phyloP scores from a whole-genome alignment of 306 rosid species.

The Lupinus albus region DNA sequence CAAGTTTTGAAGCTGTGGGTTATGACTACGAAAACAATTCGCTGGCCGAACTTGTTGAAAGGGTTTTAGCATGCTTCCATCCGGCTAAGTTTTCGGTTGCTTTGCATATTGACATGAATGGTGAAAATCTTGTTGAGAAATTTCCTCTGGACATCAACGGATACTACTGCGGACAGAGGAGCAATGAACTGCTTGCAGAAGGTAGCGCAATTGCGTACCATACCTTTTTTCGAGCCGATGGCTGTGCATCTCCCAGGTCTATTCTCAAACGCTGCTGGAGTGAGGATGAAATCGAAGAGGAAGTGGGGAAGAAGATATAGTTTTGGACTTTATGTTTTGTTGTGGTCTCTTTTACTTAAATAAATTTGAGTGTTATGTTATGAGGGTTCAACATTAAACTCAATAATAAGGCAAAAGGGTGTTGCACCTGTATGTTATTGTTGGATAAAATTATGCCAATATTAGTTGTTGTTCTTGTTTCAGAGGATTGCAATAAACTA shows the following conservation, averaged over 20 bases:
- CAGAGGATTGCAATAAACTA: too few species aligned
- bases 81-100: conserved; percentile 87
- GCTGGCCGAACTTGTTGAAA: conserved; percentile 57
- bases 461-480: too few species aligned
- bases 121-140: conserved; percentile 40
- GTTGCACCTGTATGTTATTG: too few species aligned
- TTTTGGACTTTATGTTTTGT: conserved; percentile 16
- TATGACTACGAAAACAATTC: conserved; percentile 54
- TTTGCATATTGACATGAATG: conserved; percentile 52
- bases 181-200: conserved; percentile 57
- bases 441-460: too few species aligned
- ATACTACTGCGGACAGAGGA: conserved; percentile 53
- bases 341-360: conserved; percentile 1
- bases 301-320: conserved; percentile 46
- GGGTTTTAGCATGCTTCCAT: conserved; percentile 77
- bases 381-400: too few species aligned
- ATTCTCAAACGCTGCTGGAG: conserved; percentile 79
- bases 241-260: conserved; percentile 74
- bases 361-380: conserved; percentile 41
- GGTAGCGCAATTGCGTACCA: conserved; percentile 60
- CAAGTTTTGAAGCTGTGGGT: conserved; percentile 90
- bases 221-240: conserved; percentile 51
- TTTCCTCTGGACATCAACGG: conserved; percentile 61
- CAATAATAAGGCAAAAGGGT: too few species aligned
- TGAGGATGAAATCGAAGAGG: conserved; percentile 80